Conservation (phyloP, 352 stramenopile species). For the Globisporangium emineosum region DNA sequence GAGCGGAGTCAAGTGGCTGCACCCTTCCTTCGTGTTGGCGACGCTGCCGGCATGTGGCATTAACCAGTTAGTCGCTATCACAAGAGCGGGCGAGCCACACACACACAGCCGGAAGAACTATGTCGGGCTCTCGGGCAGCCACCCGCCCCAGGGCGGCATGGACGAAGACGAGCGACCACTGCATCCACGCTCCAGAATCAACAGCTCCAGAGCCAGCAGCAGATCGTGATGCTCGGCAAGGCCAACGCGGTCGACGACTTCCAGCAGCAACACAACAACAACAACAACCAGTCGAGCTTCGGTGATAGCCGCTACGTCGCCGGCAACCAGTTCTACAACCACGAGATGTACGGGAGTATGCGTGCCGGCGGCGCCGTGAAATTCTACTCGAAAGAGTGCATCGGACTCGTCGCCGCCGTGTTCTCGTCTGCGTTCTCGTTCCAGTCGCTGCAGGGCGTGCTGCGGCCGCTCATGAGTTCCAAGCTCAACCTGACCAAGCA, state of each 20-base stretch:
- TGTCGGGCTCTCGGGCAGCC: too few species aligned
- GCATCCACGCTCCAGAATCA: background rate
- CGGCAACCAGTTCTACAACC: slow-evolving; percentile 43
- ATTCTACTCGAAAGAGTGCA: slow-evolving; percentile 21
- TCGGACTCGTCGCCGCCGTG: slow-evolving; percentile 20
- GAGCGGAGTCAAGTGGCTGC: too few species aligned
- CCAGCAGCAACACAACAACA: background rate
- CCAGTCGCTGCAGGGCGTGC: slow-evolving; percentile 12
- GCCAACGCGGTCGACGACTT: background rate
- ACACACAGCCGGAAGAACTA: too few species aligned
- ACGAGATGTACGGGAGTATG: slow-evolving; percentile 50
- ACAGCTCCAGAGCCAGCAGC: background rate
- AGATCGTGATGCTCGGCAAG: slow-evolving; percentile 13
- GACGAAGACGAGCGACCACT: too few species aligned
- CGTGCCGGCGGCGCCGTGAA: slow-evolving; percentile 19
- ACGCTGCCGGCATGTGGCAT: too few species aligned
- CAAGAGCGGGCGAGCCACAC: too few species aligned
- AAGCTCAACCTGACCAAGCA: slow-evolving; percentile 19
- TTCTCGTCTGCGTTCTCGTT: slow-evolving; percentile 25
- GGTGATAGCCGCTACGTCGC: slow-evolving; percentile 14
- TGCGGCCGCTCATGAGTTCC: slow-evolving; percentile 19
- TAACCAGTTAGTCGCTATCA: too few species aligned
- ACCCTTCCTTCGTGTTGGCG: too few species aligned
- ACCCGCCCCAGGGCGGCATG: too few species aligned
- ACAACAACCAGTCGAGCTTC: background rate